Evolutionary conservation across 805 yeast species (phyloP), one percentile per base, ranked within the genome.

Genomic region (Jamesozyma lodderae): DNA sequence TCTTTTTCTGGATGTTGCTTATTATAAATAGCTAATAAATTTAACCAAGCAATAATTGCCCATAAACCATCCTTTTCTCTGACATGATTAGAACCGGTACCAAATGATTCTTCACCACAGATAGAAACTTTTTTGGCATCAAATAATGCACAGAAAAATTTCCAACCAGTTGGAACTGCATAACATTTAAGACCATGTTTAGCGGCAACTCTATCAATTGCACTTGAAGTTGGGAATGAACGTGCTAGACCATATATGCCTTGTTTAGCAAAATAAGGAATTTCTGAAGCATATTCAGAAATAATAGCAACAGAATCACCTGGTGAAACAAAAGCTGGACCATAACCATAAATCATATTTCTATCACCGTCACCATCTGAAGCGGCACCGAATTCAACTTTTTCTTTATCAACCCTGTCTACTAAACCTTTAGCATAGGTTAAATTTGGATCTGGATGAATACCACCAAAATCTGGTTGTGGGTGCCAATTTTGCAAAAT

Each of bases 151-250:
- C 97, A 88, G 74, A 92, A 92, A 60, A 92, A 92, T 64, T 92
- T 92, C 98, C 98, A 92, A 25, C 98, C 98, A n/a, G 98, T 92
- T 39, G 98, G 98, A 4, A 92, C 98, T 64, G 90, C 98, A 63
- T 92, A 92, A 44, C 79, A 68, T 35, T 79, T 66, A 46, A 90
- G 66, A 15, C 80, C 81, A 61, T 85, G 78, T 40, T 70, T 68
- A 59, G 77, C 75, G 19, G 95, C 97, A 18, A 92, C 98, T 41
- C 82, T 70, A 55, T 92, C 98, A 51, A 92, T 72, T 18, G 98
- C 97, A 33, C 84, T 85, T 6, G 94, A 79, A 6, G 98, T 92
- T 43, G 98, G 98, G 95, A 92, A 92, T 9, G 95, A 84, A 59
- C 98, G 75, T 10, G 98, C 98, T 36, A 92, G 70, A 6, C 98